Percentiles rank a stretch among this genome's conserved stretches.
Evolutionary conservation across 164 flowering plant genomes (phyloP).

Genomic region (Dillenia turbinata): DNA sequence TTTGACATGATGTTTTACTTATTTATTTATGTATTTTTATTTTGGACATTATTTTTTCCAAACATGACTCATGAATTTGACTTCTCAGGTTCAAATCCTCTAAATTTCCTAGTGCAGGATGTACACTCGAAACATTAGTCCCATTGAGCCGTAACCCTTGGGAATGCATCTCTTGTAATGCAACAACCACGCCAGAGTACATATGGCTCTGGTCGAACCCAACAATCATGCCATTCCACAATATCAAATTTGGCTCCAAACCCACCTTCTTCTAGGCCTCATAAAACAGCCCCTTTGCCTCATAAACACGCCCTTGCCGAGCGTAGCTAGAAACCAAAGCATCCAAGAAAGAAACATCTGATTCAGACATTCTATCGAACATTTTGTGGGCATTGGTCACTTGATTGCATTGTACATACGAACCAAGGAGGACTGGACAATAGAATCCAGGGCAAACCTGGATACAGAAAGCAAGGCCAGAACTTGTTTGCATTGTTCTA

Average conservation of each 20-base stretch:
- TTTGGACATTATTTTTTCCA: no score
- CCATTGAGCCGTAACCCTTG: slow-evolving; percentile 53
- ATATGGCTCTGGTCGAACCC: slow-evolving; percentile 58
- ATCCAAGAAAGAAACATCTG: slow-evolving; percentile 52
- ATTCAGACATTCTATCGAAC: slow-evolving; percentile 45
- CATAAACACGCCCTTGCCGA: slow-evolving; percentile 31
- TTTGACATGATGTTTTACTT: no score
- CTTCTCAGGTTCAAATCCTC: slow-evolving; percentile 38
- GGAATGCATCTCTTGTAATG: slow-evolving; percentile 49
- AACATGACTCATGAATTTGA: no score
- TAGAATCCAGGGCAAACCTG: slow-evolving; percentile 48
- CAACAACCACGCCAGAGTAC: slow-evolving; percentile 28
- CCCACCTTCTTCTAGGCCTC: slow-evolving; percentile 38
- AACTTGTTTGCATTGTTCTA: slow-evolving; percentile 35
- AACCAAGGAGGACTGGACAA: slow-evolving; percentile 52
- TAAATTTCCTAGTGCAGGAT: slow-evolving; percentile 59
- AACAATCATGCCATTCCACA: slow-evolving; percentile 76
- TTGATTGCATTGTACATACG: slow-evolving; percentile 45
- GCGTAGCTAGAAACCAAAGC: slow-evolving; percentile 68
- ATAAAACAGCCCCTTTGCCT: slow-evolving; percentile 37
- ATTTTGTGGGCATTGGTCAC: slow-evolving; percentile 40
- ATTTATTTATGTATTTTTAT: no score
- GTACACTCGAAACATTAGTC: slow-evolving; percentile 49
- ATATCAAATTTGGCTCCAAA: slow-evolving; percentile 55
- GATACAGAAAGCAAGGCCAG: slow-evolving; percentile 34